Evolutionary conservation across 306 rosid species (phyloP).

Genomic region (Gillenia trifoliata): DNA sequence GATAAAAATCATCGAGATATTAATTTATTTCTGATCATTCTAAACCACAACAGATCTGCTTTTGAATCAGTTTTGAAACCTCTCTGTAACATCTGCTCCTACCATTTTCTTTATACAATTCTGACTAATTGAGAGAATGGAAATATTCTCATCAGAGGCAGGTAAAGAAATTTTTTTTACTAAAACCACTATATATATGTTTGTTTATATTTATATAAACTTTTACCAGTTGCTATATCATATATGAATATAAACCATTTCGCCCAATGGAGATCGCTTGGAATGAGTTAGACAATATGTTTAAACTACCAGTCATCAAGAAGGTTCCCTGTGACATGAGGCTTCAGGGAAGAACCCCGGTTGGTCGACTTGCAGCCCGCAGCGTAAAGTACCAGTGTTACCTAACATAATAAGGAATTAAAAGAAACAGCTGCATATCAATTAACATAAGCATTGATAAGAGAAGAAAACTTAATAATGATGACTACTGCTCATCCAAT

Average conservation of each 20-base stretch:
- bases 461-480: neutral
- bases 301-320: slow-evolving; percentile 77
- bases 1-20: neutral
- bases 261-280: neutral
- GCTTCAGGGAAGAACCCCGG: slow-evolving; percentile 70
- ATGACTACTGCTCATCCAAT: neutral
- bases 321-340: slow-evolving; percentile 64
- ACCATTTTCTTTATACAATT: neutral
- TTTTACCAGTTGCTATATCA: neutral
- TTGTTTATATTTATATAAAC: neutral
- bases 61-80: neutral
- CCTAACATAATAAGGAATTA: slow-evolving; percentile 48
- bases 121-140: neutral
- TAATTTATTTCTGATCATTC: neutral
- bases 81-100: neutral
- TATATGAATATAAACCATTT: neutral
- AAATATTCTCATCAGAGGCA: neutral
- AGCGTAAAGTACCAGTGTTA: slow-evolving; percentile 48
- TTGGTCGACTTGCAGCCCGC: slow-evolving; percentile 65
- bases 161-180: neutral
- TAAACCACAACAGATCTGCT: neutral
- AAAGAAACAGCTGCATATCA: slow-evolving; percentile 6
- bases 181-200: neutral
- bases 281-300: slow-evolving; percentile 13
- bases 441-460: slow-evolving; percentile 3